These are phyloP conservation scores for Leccinellum luteum DNA, from an alignment of 768 basidiomycete species.

Conservation along the genomic window DNA sequence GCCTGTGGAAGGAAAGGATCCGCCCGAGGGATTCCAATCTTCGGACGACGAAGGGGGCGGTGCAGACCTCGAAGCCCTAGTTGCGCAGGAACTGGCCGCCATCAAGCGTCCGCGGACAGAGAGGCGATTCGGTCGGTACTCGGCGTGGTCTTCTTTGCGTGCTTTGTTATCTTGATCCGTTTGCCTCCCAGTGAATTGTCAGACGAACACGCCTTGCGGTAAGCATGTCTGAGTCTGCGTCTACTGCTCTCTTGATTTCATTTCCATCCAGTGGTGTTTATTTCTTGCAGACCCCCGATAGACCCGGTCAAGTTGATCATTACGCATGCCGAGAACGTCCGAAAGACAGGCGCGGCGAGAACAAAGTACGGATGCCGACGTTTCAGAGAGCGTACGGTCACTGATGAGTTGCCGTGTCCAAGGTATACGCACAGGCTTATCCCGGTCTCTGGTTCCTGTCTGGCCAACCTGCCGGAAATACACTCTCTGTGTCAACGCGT, in stretches of 20 bases:
- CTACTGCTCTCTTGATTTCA: background rate
- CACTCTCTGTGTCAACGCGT: constrained; percentile 54
- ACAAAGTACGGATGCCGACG: constrained; percentile 49
- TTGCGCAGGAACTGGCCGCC: constrained; percentile 67
- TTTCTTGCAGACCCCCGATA: constrained; percentile 74
- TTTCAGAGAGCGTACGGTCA: background rate
- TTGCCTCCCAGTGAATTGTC: constrained; percentile 57
- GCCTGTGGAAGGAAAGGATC: constrained; percentile 42
- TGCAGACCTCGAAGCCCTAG: constrained; percentile 64
- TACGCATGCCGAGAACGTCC: constrained; percentile 60
- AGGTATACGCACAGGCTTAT: constrained; percentile 72
- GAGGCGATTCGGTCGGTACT: constrained; percentile 59
- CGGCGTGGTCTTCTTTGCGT: background rate
- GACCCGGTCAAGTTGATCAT: constrained; percentile 71
- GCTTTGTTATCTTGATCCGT: background rate
- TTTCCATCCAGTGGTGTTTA: constrained; percentile 60
- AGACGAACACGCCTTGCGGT: constrained; percentile 82
- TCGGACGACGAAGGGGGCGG: constrained; percentile 37
- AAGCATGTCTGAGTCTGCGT: constrained; percentile 2
- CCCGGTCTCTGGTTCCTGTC: constrained; percentile 65
- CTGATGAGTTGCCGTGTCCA: constrained; percentile 5
- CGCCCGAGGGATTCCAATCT: constrained; percentile 24
- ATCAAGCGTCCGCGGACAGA: constrained; percentile 66
- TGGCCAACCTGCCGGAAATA: constrained; percentile 70
- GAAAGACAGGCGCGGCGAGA: constrained; percentile 57